Conservation (phyloP, 78 protist species). For the Dictyostelium citrinum region DNA sequence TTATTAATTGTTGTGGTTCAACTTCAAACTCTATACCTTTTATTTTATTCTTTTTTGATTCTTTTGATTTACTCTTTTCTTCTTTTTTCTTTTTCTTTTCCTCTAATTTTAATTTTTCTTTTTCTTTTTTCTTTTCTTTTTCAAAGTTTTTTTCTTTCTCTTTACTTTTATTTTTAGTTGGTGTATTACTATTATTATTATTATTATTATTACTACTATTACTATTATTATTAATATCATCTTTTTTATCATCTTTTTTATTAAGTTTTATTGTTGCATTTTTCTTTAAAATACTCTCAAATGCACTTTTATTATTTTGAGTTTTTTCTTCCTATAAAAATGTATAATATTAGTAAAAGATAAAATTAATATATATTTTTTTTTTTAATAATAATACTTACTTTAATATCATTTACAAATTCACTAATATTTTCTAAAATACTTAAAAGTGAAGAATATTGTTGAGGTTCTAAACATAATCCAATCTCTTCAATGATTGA, state of each 20-base stretch:
- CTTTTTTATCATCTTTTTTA: neutral
- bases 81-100: neutral
- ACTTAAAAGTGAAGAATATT: conserved; percentile 38
- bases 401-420: conserved; percentile 56
- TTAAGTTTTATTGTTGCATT: neutral
- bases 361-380: neutral
- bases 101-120: neutral
- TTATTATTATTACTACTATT: neutral
- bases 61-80: neutral
- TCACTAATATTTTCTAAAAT: conserved; percentile 54
- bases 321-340: conserved; percentile 25
- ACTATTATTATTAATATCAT: neutral
- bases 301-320: conserved; percentile 9
- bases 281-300: conserved; percentile 40
- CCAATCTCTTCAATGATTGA: conserved; percentile 58
- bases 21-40: conserved; percentile 1
- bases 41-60: neutral
- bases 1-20: neutral
- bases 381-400: neutral
- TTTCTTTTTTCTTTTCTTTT: conserved; percentile 5
- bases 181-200: neutral
- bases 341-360: neutral
- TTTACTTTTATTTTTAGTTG: neutral
- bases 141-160: conserved; percentile 29
- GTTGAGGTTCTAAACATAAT: conserved; percentile 54